Evolutionary conservation across 75 land plant species (phyloP).

Genomic region (Picea glauca): DNA sequence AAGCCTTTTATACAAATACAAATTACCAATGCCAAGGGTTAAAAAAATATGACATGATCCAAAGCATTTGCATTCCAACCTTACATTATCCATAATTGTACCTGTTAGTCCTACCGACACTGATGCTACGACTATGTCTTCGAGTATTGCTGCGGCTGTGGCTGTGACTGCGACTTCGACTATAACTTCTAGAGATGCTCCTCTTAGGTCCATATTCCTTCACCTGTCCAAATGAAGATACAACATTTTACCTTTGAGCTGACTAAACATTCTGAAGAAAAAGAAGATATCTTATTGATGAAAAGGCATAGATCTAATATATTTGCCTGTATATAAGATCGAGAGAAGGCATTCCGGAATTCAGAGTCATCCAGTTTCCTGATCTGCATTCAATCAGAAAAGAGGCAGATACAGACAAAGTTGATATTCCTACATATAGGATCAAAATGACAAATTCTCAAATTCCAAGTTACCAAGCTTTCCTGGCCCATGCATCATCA

Average conservation of each 20-base stretch:
- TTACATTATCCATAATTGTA: background rate
- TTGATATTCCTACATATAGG: background rate
- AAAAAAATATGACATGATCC: background rate
- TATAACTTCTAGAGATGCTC: constrained; percentile 29
- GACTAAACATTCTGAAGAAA: background rate
- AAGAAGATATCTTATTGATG: background rate
- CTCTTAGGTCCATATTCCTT: constrained; percentile 32
- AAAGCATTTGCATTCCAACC: background rate
- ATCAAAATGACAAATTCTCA: too few relatives aligned
- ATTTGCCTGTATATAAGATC: constrained; percentile 73
- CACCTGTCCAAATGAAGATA: constrained; percentile 13
- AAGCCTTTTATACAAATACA: too few relatives aligned
- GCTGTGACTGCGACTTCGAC: constrained; percentile 2
- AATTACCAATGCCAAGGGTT: too few relatives aligned
- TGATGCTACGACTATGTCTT: constrained; percentile 30
- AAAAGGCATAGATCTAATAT: background rate
- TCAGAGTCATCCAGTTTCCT: constrained; percentile 85
- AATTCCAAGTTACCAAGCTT: background rate
- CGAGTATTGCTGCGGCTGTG: constrained; percentile 3
- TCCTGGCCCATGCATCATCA: background rate
- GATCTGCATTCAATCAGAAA: constrained; percentile 42
- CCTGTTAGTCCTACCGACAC: constrained; percentile 12
- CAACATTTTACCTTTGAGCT: constrained; percentile 26
- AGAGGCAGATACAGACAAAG: background rate
- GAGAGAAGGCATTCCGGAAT: constrained; percentile 79